Evolutionary conservation across 768 basidiomycete genomes (phyloP), one percentile per base, ranked within the genome.

Genomic region (Lyophyllum decastes): DNA sequence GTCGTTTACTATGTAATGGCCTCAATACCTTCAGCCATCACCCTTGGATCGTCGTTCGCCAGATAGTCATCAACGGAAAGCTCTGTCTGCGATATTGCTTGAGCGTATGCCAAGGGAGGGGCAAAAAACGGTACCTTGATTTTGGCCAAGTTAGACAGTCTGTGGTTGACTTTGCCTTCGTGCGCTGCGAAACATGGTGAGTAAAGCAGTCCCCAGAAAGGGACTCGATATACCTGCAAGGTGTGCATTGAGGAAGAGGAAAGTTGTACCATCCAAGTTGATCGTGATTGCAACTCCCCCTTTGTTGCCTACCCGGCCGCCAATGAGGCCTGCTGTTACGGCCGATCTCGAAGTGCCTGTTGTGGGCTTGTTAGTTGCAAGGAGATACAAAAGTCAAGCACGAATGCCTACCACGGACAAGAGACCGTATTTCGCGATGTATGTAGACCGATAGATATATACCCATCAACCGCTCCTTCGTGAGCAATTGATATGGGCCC

Each of bases 391-490:
- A 48, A 19, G 35, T 21, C 24, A 40, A 19, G 25, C 30, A 22
- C 22, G 33, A 16, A 61, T 14, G 24, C 10, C 72, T 51, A 82
- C 91, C 90, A 76, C 76, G 75, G 4, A 94, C 82, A 9, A 88
- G 75, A 50, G 80, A 77, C 33, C 77, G 76, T n/a, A 88, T 67
- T 62, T 92, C 90, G 16, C 83, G 82, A 67, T 92, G 87, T 27
- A 92, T 79, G 66, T 88, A 93, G 5, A 93, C 70, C 4, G 89
- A 83, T 34, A 92, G 76, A 67, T 93, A 93, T 41, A 95, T 82
- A 2, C 93, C 93, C 90, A 98, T 89, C 74, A 98, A 79, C 27
- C 95, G 81, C 65, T 97, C 94, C 73, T 98, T 98, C 53, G 85
- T 81, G 11, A 96, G 76, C 24, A 95, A 79, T 60, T 91, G 81